phyloP scores from a whole-genome alignment of 1,139 yeast genomes.

The Wickerhamomyces sp. region DNA sequence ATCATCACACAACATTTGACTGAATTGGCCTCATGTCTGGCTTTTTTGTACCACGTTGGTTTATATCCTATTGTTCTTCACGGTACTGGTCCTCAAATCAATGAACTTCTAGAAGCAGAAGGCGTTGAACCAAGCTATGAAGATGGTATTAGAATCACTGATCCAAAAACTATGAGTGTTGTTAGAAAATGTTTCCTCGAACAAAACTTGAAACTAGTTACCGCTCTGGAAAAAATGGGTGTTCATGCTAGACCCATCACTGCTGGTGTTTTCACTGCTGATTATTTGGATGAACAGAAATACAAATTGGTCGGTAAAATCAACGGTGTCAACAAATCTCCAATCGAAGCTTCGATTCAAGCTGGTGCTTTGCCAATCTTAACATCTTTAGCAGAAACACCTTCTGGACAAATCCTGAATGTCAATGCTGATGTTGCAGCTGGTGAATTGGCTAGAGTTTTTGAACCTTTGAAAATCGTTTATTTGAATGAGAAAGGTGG shows the following conservation, averaged over 20 bases:
- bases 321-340: conserved; percentile 78
- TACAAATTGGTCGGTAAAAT: conserved; percentile 92
- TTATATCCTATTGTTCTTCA: conserved; percentile 94
- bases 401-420: conserved; percentile 92
- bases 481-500: conserved; percentile 98
- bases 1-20: conserved; percentile 92
- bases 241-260: conserved; percentile 98
- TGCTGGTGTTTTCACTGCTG: conserved; percentile 95
- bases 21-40: conserved; percentile 91
- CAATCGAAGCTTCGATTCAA: conserved; percentile 90
- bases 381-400: conserved; percentile 94
- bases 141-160: conserved; percentile 96
- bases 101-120: conserved; percentile 85
- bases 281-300: conserved; percentile 83
- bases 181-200: conserved; percentile 93
- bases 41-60: conserved; percentile 95
- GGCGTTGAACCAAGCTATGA: conserved; percentile 95
- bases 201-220: conserved; percentile 89
- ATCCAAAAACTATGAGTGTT: conserved; percentile 90
- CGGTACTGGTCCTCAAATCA: conserved; percentile 99
- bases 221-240: conserved; percentile 93
- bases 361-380: conserved; percentile 96
- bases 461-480: conserved; percentile 94
- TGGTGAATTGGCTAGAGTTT: conserved; percentile 93
- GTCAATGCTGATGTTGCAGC: conserved; percentile 99